These are phyloP conservation scores for Trichoderma koningiopsis DNA, from an alignment of 2,329 filamentous ascomycete species.

Conservation along the genomic window DNA sequence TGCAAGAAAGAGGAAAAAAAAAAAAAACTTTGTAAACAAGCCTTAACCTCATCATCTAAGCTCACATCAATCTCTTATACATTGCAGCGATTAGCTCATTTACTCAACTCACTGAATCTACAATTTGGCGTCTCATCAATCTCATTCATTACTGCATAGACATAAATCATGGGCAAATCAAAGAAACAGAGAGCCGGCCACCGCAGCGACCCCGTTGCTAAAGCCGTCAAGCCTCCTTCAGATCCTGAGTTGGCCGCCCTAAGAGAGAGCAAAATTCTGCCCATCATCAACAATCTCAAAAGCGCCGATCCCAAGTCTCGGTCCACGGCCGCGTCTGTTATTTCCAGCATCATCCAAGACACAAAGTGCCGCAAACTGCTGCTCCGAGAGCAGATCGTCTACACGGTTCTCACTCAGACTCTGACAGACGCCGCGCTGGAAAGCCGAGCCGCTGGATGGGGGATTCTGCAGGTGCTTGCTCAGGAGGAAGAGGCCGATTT, in stretches of 20 bases:
- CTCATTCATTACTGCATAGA: background rate
- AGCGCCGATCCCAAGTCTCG: constrained; percentile 62
- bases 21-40: background rate
- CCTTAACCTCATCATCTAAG: background rate
- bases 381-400: constrained; percentile 66
- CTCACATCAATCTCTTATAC: background rate
- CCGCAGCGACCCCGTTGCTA: constrained; percentile 58
- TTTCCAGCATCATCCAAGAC: constrained; percentile 65
- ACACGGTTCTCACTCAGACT: constrained; percentile 63
- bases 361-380: constrained; percentile 64
- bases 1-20: constrained; percentile 15
- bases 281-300: constrained; percentile 62
- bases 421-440: constrained; percentile 65
- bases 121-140: background rate
- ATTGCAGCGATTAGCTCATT: background rate
- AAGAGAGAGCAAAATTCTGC: constrained; percentile 64
- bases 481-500: constrained; percentile 68
- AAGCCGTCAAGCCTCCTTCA: constrained; percentile 60
- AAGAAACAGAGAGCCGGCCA: constrained; percentile 55
- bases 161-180: constrained; percentile 59
- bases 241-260: constrained; percentile 66
- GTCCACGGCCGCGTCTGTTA: constrained; percentile 59
- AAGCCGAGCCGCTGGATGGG: constrained; percentile 68
- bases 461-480: constrained; percentile 62
- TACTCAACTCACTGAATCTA: background rate